A percentile compares a stretch with the other conserved stretches of the same genome.
Conservation (phyloP, 257 asterid genomes). For the Lavandula angustifolia region DNA sequence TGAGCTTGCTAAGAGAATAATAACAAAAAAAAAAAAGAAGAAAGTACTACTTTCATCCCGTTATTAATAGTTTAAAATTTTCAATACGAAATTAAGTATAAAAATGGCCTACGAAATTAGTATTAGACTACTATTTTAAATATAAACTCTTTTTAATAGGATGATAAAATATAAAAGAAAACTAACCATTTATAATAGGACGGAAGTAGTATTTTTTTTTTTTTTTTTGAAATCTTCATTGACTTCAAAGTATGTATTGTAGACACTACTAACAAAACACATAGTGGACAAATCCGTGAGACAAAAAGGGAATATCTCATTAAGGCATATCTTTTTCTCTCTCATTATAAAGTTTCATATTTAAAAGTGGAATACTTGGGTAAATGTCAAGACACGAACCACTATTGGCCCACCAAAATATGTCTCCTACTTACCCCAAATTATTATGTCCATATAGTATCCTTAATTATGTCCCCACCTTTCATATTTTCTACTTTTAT, state of each 20-base stretch:
- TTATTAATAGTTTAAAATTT: too few relatives aligned
- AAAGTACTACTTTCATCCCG: too few relatives aligned
- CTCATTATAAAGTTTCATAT: not conserved
- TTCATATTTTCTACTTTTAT: not conserved
- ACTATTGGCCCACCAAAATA: constrained; percentile 28
- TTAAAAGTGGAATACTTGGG: constrained; percentile 6
- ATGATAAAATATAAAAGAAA: not conserved
- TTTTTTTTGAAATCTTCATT: constrained; percentile 16
- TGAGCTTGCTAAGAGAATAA: too few relatives aligned
- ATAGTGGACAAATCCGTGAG: constrained; percentile 22
- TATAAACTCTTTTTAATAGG: not conserved
- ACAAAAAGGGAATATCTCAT: constrained; percentile 30
- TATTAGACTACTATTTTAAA: too few relatives aligned
- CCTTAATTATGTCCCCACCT: not conserved
- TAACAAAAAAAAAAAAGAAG: too few relatives aligned
- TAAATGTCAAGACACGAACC: constrained; percentile 32
- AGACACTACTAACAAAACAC: not conserved
- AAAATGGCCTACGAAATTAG: too few relatives aligned
- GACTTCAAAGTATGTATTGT: constrained; percentile 9
- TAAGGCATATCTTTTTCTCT: constrained; percentile 13
- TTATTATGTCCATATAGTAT: constrained; percentile 25
- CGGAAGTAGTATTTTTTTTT: not conserved
- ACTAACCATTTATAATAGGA: too few relatives aligned
- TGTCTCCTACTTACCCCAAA: constrained; percentile 32
- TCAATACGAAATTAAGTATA: too few relatives aligned